Base-by-base conservation (phyloP, 352 stramenopile genomes). In the Phytophthora agathidicida region DNA sequence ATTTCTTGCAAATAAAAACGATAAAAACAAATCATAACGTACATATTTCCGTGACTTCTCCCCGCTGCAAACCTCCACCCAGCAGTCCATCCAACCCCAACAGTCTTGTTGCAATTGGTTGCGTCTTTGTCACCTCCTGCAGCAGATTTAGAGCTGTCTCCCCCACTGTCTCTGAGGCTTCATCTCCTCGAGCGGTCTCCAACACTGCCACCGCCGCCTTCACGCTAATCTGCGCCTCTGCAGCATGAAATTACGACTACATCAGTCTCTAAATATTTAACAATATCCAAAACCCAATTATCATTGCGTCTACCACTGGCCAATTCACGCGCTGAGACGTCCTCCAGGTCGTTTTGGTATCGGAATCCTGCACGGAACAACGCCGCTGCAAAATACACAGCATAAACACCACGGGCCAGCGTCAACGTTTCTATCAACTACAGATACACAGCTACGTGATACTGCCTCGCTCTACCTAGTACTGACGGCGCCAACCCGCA, bases 1-100 rank as follows among this genome's bases (percentile, higher is more conserved):
- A n/a, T n/a, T n/a, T n/a, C n/a, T n/a, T n/a, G n/a, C n/a, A n/a
- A n/a, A n/a, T n/a, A n/a, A n/a, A n/a, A 32, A 31, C 14, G 19
- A 32, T 1, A 31, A 17, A 27, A 19, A 10, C 22, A 22, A 16
- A 27, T 26, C 4, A 5, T 2, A 42, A 52, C 75, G 5, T 47
- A 91, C 85, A 92, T 27, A 95, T 85, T 28, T 95, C 86, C 2
- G 76, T 91, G 24, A 95, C 53, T 76, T 95, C 86, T 13, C 86
- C 76, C 13, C 74, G 71, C 11, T 80, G 54, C 23, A 95, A 66
- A 0, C 86, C 86, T 2, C 86, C 86, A 8, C 79, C 83, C 26
- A 94, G 64, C 4, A 91, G 49, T 8, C 50, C 51, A 54, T 94
- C 85, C 7, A 94, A 28, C 37, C 59, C 67, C 6, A 69, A 32